Base-by-base conservation (phyloP, 1,284 basidiomycete genomes). In the Fomitiporia mediterranea region DNA sequence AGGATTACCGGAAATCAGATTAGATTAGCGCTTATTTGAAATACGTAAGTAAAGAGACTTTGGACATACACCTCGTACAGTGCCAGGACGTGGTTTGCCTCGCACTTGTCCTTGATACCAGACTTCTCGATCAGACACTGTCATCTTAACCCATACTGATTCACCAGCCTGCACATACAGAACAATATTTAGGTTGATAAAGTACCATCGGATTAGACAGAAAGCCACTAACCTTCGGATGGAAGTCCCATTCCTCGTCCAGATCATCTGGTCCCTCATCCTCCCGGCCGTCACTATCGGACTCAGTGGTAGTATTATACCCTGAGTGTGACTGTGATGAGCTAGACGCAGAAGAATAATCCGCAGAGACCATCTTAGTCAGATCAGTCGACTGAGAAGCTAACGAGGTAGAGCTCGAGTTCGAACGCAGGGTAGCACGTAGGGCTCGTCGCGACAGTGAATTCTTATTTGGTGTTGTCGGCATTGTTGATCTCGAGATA, bases 131-230 rank as follows among this genome's bases (percentile, higher is more conserved):
- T 53, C 58, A 19, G 51, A 28, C 34, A 39, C 48, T n/a, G 53
- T 60, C 21, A 40, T 38, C 34, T 60, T 56, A 19, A 60, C 58
- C 58, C 58, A 60, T n/a, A 60, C 58, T 30, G 53, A 23, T 27
- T 60, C 54, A 6, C 58, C 58, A 28, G 54, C n/a, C 58, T 60
- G 30, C 8, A 54, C 34, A 50, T 32, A 11, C 25, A 46, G 17
- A 42, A 27, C 19, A 40, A 23, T 19, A 42, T 15, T 8, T 43
- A 3, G 50, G 25, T 44, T 11, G n/a, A n/a, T n/a, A n/a, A n/a
- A n/a, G n/a, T n/a, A n/a, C n/a, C n/a, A n/a, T n/a, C n/a, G n/a
- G 17, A 42, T 46, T 28, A 42, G 1, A 13, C 2, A 32, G 7
- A 44, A 17, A 23, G 5, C 1, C 19, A 52, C 44, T n/a, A 11